phyloP scores from a whole-genome alignment of 2,329 filamentous ascomycete genomes.

The Pseudocercospora cruenta region DNA sequence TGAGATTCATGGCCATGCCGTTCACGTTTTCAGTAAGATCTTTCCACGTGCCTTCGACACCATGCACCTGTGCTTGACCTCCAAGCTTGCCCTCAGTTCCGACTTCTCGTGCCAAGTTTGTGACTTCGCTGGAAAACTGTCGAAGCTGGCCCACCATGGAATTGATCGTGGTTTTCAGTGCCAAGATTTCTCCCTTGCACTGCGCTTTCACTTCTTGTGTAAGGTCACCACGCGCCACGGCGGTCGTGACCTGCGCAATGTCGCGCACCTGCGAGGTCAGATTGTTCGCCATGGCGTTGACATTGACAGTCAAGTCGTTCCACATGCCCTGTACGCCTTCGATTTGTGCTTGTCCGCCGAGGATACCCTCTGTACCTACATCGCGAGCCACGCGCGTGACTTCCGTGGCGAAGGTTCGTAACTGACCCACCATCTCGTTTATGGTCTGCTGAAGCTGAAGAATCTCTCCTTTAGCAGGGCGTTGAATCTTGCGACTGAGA shows the following conservation, averaged over 20 bases:
- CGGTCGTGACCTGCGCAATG: constrained; percentile 57
- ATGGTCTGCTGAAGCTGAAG: constrained; percentile 89
- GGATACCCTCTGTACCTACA: constrained; percentile 66
- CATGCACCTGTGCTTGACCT: constrained; percentile 57
- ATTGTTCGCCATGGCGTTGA: constrained; percentile 59
- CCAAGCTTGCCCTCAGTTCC: constrained; percentile 56
- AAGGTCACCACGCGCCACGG: constrained; percentile 56
- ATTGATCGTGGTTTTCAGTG: constrained; percentile 58
- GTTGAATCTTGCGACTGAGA: constrained; percentile 92
- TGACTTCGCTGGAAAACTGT: constrained; percentile 58
- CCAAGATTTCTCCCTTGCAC: constrained; percentile 57
- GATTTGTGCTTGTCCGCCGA: constrained; percentile 66
- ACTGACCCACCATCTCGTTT: constrained; percentile 68
- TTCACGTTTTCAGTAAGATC: constrained; percentile 59
- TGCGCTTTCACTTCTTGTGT: constrained; percentile 57
- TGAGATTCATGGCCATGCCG: constrained; percentile 57
- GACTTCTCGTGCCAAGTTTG: constrained; percentile 57
- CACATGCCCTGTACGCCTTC: constrained; percentile 69
- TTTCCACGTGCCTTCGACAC: constrained; percentile 58
- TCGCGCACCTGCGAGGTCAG: constrained; percentile 58
- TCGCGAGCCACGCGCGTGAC: constrained; percentile 67
- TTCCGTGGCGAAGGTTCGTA: constrained; percentile 68
- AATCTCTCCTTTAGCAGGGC: constrained; percentile 92
- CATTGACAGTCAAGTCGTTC: constrained; percentile 64
- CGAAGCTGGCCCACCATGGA: constrained; percentile 58